Conservation (phyloP, 352 stramenopile species). For the Phytophthora melonis region DNA sequence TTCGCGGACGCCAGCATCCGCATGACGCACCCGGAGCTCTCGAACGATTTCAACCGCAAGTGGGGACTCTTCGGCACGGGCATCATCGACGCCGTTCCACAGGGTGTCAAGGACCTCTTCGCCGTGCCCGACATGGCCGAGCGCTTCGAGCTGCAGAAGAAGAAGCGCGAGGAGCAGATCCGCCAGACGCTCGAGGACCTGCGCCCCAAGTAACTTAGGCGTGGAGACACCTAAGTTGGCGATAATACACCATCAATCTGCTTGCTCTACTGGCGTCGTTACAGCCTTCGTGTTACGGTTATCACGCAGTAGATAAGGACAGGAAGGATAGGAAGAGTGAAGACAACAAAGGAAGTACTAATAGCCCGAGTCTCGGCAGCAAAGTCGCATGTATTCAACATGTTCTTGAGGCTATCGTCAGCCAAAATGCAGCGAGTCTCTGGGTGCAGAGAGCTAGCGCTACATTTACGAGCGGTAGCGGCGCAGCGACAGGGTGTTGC, state of each 20-base stretch:
- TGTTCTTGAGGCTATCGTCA: constrained; percentile 31
- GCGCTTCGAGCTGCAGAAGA: constrained; percentile 76
- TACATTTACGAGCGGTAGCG: constrained; percentile 96
- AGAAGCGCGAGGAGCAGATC: constrained; percentile 77
- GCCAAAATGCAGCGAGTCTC: constrained; percentile 42
- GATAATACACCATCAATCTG: not conserved
- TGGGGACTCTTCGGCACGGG: constrained; percentile 90
- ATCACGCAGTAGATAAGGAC: not conserved
- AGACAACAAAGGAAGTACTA: constrained; percentile 5
- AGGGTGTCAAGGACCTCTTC: constrained; percentile 72
- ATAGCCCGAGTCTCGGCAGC: constrained; percentile 35
- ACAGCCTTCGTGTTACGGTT: not conserved
- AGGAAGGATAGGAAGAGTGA: not conserved
- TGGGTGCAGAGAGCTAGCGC: constrained; percentile 29
- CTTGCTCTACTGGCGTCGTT: not conserved
- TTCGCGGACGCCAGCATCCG: constrained; percentile 85
- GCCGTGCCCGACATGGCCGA: constrained; percentile 71
- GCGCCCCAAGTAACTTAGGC: constrained; percentile 55
- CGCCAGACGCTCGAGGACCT: constrained; percentile 77
- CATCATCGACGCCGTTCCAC: constrained; percentile 75
- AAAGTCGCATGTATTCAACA: constrained; percentile 57
- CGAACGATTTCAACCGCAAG: constrained; percentile 75
- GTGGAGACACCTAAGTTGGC: not conserved
- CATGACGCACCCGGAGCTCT: constrained; percentile 80
- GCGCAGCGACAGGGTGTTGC: constrained; percentile 98